Percentiles rank a stretch among this genome's conserved stretches.
Conservation (phyloP, 257 asterid species). For the Paraleonurus japonicus region DNA sequence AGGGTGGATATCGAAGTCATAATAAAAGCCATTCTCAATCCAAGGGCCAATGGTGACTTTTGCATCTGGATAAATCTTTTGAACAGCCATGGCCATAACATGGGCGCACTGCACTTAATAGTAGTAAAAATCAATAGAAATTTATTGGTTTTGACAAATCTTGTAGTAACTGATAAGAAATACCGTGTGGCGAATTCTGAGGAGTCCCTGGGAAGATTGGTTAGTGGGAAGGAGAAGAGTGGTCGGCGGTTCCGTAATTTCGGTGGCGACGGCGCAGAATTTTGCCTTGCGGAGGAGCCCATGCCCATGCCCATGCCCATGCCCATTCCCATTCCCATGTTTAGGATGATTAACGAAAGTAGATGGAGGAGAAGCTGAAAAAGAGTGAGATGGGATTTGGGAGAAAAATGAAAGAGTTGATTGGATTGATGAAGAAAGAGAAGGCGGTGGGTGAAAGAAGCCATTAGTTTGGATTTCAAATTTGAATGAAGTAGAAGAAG, state of each 20-base stretch:
- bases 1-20: conserved; percentile 95
- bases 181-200: conserved; percentile 88
- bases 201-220: conserved; percentile 70
- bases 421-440: conserved; percentile 27
- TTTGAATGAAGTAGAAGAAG: too few relatives aligned
- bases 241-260: conserved; percentile 35
- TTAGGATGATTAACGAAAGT: conserved; percentile 10
- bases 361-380: conserved; percentile 24
- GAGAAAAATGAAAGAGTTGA: conserved; percentile 28
- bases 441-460: conserved; percentile 33
- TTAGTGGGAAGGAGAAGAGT: conserved; percentile 69
- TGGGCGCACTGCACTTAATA: conserved; percentile 99
- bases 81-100: conserved; percentile 99
- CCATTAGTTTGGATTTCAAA: conserved; percentile 34
- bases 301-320: too few relatives aligned
- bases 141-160: too few relatives aligned
- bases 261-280: conserved; percentile 57
- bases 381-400: conserved; percentile 24
- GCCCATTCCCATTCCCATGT: too few relatives aligned
- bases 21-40: conserved; percentile 93
- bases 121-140: too few relatives aligned
- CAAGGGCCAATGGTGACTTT: conserved; percentile 98
- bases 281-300: conserved; percentile 28
- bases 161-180: too few relatives aligned
- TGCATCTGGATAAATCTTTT: conserved; percentile 84